These are phyloP conservation scores for Eimeria maxima DNA, from an alignment of 169 alveolate species.

Conservation along the genomic window DNA sequence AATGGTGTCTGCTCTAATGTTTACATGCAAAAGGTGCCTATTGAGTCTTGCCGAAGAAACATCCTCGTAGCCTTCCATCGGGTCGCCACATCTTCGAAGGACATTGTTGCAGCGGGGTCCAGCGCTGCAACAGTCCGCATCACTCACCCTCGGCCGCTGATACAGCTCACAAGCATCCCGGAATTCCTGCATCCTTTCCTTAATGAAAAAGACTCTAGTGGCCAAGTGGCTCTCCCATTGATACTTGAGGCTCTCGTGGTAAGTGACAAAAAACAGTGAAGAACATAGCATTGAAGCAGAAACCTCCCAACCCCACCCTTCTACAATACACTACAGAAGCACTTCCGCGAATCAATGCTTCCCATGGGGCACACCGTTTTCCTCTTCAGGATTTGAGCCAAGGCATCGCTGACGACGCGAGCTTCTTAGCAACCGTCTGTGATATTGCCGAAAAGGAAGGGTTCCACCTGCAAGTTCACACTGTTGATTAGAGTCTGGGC, in stretches of 20 bases:
- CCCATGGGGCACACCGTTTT: background rate
- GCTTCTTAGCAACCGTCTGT: conserved; percentile 52
- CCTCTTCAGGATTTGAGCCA: conserved; percentile 74
- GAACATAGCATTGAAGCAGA: background rate
- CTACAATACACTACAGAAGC: background rate
- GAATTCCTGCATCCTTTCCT: conserved; percentile 70
- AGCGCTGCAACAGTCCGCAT: conserved; percentile 52
- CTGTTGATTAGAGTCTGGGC: background rate
- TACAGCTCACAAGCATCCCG: conserved; percentile 57
- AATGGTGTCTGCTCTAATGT: background rate
- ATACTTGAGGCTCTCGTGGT: conserved; percentile 58
- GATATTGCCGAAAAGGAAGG: conserved; percentile 69
- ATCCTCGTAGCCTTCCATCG: conserved; percentile 51
- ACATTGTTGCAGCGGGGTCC: conserved; percentile 59
- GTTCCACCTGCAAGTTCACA: background rate
- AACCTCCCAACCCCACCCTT: background rate
- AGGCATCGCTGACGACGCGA: conserved; percentile 57
- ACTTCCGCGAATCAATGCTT: background rate
- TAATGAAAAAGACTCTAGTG: background rate
- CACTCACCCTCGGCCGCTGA: conserved; percentile 7
- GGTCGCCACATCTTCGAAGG: conserved; percentile 12
- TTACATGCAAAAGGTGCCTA: conserved; percentile 22
- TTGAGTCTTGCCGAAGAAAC: conserved; percentile 61
- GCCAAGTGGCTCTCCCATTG: conserved; percentile 39
- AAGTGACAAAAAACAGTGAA: background rate